These are phyloP conservation scores for Rhynchospora tenuis DNA, from an alignment of 176 grass and related monocot species.

Conservation along the genomic window DNA sequence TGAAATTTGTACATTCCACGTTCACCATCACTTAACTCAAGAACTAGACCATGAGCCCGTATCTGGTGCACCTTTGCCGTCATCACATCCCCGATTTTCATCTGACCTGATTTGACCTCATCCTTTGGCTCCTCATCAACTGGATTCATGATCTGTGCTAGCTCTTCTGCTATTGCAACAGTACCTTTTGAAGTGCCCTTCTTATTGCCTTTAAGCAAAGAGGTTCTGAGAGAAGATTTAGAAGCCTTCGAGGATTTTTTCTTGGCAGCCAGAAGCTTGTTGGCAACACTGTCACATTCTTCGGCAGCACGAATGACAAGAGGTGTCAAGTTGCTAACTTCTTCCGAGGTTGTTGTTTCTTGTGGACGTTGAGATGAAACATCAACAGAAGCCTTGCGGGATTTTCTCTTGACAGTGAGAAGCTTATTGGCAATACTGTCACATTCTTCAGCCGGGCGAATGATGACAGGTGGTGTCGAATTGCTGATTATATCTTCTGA, in stretches of 20 bases:
- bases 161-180: background rate
- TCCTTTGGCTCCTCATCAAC: constrained; percentile 21
- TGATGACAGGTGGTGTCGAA: constrained; percentile 53
- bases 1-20: constrained; percentile 94
- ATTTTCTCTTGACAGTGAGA: too few species aligned
- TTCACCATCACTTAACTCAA: constrained; percentile 65
- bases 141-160: constrained; percentile 17
- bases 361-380: constrained; percentile 30
- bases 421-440: constrained; percentile 35
- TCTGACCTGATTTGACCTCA: constrained; percentile 23
- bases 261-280: constrained; percentile 12
- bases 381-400: constrained; percentile 14
- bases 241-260: constrained; percentile 36
- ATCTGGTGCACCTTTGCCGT: constrained; percentile 82
- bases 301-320: constrained; percentile 66
- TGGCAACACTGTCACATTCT: constrained; percentile 56
- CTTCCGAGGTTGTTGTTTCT: constrained; percentile 30
- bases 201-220: background rate
- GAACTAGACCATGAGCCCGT: constrained; percentile 79
- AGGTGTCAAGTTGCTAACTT: constrained; percentile 30
- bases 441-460: constrained; percentile 72
- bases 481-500: constrained; percentile 26
- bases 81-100: constrained; percentile 72
- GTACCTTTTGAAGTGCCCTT: background rate
- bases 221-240: constrained; percentile 51